A percentile compares a stretch with the other conserved stretches of the same genome.
Evolutionary conservation across 2,329 filamentous ascomycete species (phyloP).

Genomic region (Diaporthe vexans): DNA sequence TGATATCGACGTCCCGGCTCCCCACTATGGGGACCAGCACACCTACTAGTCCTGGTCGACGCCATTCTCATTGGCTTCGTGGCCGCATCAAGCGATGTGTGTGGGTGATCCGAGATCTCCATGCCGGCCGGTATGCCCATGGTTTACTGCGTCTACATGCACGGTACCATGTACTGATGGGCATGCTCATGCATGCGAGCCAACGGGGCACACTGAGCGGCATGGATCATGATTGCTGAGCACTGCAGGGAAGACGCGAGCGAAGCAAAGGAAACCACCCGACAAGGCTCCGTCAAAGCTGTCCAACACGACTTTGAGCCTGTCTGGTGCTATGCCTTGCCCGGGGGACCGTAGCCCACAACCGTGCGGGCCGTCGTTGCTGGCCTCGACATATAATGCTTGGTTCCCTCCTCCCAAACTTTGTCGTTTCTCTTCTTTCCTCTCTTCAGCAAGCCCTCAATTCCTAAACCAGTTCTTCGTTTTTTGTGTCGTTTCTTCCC

Average conservation of each 20-base stretch:
- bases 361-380: constrained; percentile 49
- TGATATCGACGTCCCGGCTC: constrained; percentile 46
- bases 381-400: constrained; percentile 58
- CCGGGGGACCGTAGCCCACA: constrained; percentile 44
- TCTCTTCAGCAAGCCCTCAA: constrained; percentile 77
- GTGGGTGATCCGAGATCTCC: constrained; percentile 37
- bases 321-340: constrained; percentile 42
- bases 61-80: constrained; percentile 46
- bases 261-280: constrained; percentile 45
- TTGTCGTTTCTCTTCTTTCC: constrained; percentile 57
- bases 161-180: background rate
- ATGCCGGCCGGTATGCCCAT: constrained; percentile 35
- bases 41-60: constrained; percentile 26
- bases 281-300: constrained; percentile 42
- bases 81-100: constrained; percentile 43
- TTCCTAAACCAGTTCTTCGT: constrained; percentile 66
- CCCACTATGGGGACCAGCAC: constrained; percentile 34
- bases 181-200: constrained; percentile 36
- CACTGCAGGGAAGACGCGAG: constrained; percentile 34
- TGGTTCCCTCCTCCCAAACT: constrained; percentile 53
- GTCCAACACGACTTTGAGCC: constrained; percentile 26
- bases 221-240: constrained; percentile 34
- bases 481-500: constrained; percentile 54
- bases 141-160: background rate
- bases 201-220: constrained; percentile 39